Base-by-base conservation (phyloP, 371 early-diverging fungal species). In the Rhizopus arrhizus region DNA sequence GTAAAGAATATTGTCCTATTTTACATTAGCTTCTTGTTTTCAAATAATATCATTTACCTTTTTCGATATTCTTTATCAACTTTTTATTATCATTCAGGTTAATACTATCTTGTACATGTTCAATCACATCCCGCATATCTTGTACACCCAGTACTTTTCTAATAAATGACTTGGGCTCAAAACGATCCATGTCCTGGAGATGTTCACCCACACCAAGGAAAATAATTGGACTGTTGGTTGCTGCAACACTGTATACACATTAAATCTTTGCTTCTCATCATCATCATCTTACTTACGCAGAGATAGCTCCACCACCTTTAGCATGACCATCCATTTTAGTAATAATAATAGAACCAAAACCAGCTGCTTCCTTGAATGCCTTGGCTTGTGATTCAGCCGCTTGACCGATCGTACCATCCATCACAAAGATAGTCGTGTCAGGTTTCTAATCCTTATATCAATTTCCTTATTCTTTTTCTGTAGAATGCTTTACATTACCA, bases 261-360 rank as follows among this genome's bases (percentile, higher is more conserved):
- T 45, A 9, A 34, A n/a, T 10, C 11, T 15, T 31, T 29, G 13
- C 15, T 5, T 35, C 3, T 12, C 13, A 46, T 34, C 3, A n/a
- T 33, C 45, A 9, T 10, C 36, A 22, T 46, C 8, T 50, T n/a
- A 67, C 76, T 74, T 86, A 88, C 76, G 99, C 99, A 56, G 96
- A 96, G 46, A 99, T 95, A 32, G 99, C 99, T 73, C 99, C 99
- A 74, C 99, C 99, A 74, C 99, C 99, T 74, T 98, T 99, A 34
- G 96, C 96, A 65, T 99, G 97, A 29, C 99, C 99, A 73, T 99
- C 99, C 92, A 99, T 94, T 83, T 99, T 99, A 57, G 99, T 99
- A 53, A 99, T 91, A 58, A 99, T 92, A 56, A 99, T 96, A 3
- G 98, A 95, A 54, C 99, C 99, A 53, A 99, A 90, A 64, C 93